Conservation (phyloP, 2,329 filamentous ascomycete species). For the Botrytis pseudocinerea region DNA sequence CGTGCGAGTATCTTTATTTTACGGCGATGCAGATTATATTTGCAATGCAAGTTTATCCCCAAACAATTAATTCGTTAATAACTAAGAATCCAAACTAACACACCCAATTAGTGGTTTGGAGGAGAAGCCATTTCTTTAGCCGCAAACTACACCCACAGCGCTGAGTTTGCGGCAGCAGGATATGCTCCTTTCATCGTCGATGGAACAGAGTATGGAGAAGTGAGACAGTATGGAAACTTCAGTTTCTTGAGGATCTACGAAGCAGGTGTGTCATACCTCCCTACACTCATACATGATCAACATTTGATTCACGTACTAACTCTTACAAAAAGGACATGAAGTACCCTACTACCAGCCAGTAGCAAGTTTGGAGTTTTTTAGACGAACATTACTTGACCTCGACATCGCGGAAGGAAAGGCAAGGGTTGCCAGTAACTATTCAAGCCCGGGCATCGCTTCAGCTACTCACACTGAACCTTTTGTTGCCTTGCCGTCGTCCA, state of each 20-base stretch:
- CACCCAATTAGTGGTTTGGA: constrained; percentile 48
- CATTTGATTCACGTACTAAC: constrained; percentile 5
- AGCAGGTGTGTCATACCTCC: constrained; percentile 22
- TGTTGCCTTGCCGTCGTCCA: constrained; percentile 29
- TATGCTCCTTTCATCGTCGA: constrained; percentile 59
- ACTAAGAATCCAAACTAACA: constrained; percentile 11
- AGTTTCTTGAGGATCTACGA: constrained; percentile 37
- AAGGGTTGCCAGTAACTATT: constrained; percentile 30
- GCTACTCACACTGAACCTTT: constrained; percentile 32
- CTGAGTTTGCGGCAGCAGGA: constrained; percentile 53
- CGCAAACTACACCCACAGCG: constrained; percentile 47
- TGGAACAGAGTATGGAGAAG: constrained; percentile 54
- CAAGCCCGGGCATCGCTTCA: constrained; percentile 28
- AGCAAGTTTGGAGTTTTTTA: constrained; percentile 37
- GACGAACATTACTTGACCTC: constrained; percentile 34
- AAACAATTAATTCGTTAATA: neutral
- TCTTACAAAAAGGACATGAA: constrained; percentile 28
- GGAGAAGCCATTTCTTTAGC: constrained; percentile 58
- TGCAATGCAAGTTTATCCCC: constrained; percentile 28
- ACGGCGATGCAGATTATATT: constrained; percentile 52
- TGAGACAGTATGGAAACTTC: constrained; percentile 59
- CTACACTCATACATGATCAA: neutral
- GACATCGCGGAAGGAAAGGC: constrained; percentile 48
- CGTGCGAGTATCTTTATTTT: constrained; percentile 54
- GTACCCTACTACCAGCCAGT: constrained; percentile 37